A percentile compares a stretch with the other conserved stretches of the same genome.
phyloP scores from a whole-genome alignment of 2,329 filamentous ascomycete genomes.

The Calonectria hawksworthii region DNA sequence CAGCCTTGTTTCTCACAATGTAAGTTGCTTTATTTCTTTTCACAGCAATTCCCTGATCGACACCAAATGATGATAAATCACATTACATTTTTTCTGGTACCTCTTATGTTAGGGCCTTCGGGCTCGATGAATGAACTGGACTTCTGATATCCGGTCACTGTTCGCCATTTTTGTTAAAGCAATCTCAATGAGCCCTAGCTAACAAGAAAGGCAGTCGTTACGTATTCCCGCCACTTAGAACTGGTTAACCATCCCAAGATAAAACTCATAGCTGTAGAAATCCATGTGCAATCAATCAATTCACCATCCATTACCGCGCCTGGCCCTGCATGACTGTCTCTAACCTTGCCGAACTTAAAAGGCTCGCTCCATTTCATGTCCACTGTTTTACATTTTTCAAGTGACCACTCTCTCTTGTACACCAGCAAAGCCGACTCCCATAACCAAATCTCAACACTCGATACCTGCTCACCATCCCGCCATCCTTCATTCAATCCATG shows the following conservation, averaged over 20 bases:
- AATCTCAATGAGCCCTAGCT: slow-evolving; percentile 27
- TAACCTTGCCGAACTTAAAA: slow-evolving; percentile 18
- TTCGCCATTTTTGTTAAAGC: slow-evolving; percentile 21
- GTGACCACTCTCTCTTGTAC: slow-evolving; percentile 35
- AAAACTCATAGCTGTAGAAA: not conserved
- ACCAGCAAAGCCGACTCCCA: slow-evolving; percentile 40
- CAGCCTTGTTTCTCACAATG: slow-evolving; percentile 35
- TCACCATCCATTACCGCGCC: slow-evolving; percentile 22
- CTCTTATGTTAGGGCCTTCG: slow-evolving; percentile 89
- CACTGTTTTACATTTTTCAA: slow-evolving; percentile 49
- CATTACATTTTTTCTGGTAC: slow-evolving; percentile 88
- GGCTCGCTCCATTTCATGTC: slow-evolving; percentile 39
- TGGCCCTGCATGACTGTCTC: slow-evolving; percentile 22
- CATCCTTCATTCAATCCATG: not conserved
- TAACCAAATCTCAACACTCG: slow-evolving; percentile 34
- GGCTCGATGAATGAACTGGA: slow-evolving; percentile 86
- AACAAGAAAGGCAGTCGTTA: slow-evolving; percentile 33
- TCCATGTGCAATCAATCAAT: slow-evolving; percentile 13
- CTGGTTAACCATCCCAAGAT: not conserved
- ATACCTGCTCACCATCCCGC: not conserved
- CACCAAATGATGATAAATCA: slow-evolving; percentile 78
- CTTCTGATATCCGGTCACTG: slow-evolving; percentile 74
- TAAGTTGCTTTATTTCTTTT: slow-evolving; percentile 48
- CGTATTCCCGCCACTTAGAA: not conserved
- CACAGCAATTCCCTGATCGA: slow-evolving; percentile 38